Conservation (phyloP, 2,329 filamentous ascomycete genomes). For the Claviceps maximensis region DNA sequence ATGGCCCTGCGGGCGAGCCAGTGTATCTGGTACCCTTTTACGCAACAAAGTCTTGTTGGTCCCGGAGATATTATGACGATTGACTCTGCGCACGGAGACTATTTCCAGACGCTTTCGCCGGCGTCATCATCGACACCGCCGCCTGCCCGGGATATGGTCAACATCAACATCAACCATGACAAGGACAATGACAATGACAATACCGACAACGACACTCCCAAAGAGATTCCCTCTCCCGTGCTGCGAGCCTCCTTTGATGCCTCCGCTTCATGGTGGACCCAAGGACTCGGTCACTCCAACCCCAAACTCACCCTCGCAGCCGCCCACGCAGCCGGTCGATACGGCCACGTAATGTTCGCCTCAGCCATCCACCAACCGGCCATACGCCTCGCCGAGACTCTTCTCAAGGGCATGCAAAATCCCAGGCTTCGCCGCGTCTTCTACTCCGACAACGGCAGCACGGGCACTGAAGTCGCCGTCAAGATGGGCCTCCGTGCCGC, state of each 20-base stretch:
- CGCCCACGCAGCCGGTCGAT: slow-evolving; percentile 69
- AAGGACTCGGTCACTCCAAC: slow-evolving; percentile 72
- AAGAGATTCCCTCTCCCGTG: slow-evolving; percentile 1
- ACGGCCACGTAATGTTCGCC: slow-evolving; percentile 83
- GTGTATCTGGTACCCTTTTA: slow-evolving; percentile 78
- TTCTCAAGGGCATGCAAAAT: slow-evolving; percentile 48
- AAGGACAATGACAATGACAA: not conserved
- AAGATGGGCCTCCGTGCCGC: slow-evolving; percentile 73
- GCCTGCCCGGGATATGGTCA: not conserved
- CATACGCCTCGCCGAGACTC: slow-evolving; percentile 49
- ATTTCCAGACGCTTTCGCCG: slow-evolving; percentile 48
- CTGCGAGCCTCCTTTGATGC: slow-evolving; percentile 57
- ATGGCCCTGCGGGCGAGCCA: slow-evolving; percentile 49
- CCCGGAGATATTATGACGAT: slow-evolving; percentile 56
- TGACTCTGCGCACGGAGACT: slow-evolving; percentile 68
- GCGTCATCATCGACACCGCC: no score
- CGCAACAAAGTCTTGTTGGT: slow-evolving; percentile 56
- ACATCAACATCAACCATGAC: not conserved
- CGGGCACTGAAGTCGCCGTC: slow-evolving; percentile 68
- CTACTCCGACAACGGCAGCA: slow-evolving; percentile 75
- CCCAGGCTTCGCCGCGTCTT: slow-evolving; percentile 59
- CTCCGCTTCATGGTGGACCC: slow-evolving; percentile 86
- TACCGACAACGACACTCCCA: not conserved
- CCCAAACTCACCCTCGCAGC: slow-evolving; percentile 58
- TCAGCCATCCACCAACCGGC: slow-evolving; percentile 69